A percentile compares a stretch with the other conserved stretches of the same genome.
Evolutionary conservation across 176 grass and related monocot genomes (phyloP).

Genomic region (Olyra latifolia): DNA sequence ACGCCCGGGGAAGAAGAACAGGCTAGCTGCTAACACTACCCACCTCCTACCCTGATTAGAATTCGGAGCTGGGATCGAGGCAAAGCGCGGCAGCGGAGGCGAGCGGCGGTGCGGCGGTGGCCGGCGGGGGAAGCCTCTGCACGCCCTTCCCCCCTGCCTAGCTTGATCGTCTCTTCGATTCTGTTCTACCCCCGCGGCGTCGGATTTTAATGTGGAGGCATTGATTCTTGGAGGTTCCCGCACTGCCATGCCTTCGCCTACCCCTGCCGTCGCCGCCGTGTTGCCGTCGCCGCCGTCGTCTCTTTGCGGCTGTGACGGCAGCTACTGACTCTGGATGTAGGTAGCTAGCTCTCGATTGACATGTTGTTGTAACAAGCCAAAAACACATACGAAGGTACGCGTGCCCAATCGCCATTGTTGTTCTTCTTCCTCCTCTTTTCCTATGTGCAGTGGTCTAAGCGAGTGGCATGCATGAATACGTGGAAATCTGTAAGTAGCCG

Average conservation of each 20-base stretch:
- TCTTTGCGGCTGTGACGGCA: not conserved
- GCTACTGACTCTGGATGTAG: constrained; percentile 43
- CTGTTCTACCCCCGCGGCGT: not conserved
- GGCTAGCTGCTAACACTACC: not conserved
- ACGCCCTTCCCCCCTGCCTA: not conserved
- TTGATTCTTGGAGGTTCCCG: not conserved
- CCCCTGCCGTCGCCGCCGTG: not conserved
- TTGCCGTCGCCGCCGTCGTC: constrained; percentile 18
- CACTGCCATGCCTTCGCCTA: constrained; percentile 41
- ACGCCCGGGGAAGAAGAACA: constrained; percentile 22
- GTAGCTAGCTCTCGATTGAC: constrained; percentile 19
- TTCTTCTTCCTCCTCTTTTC: not conserved
- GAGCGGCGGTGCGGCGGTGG: constrained; percentile 2
- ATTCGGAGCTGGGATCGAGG: not conserved
- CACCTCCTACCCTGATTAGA: no score
- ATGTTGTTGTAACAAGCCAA: constrained; percentile 33
- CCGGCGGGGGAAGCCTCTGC: not conserved
- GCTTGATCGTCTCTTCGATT: not conserved
- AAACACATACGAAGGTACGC: constrained; percentile 29
- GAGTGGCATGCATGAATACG: not conserved
- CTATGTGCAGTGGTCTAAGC: not conserved
- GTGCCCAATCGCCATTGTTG: not conserved
- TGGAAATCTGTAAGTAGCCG: constrained; percentile 1
- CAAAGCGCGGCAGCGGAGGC: not conserved
- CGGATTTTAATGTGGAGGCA: not conserved